Conservation (phyloP, 768 basidiomycete species). For the button mushroom (Agaricus bisporus) region DNA sequence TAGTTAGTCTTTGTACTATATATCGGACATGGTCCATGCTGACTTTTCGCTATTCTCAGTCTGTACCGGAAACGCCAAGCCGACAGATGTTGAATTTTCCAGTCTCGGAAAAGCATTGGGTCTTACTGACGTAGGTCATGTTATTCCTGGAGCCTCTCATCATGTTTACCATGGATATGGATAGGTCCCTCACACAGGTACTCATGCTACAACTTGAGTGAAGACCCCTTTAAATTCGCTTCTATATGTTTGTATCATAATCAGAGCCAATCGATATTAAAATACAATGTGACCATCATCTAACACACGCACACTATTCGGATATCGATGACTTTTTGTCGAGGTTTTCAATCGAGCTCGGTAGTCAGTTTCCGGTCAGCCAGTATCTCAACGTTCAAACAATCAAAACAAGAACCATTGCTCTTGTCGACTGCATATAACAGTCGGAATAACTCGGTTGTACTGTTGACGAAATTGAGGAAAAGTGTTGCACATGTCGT, state of each 20-base stretch:
- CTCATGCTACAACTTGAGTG: conserved; percentile 17
- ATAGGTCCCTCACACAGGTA: conserved; percentile 23
- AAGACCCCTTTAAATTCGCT: neutral
- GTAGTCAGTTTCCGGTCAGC: too few species aligned
- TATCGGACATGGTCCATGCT: neutral
- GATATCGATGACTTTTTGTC: too few species aligned
- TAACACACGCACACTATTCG: too few species aligned
- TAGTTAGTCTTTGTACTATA: conserved; percentile 32
- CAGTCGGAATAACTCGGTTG: too few species aligned
- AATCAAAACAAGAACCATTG: too few species aligned
- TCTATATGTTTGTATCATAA: conserved; percentile 1
- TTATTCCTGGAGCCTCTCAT: neutral
- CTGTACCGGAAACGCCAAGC: conserved; percentile 33
- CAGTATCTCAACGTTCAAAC: too few species aligned
- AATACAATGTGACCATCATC: neutral
- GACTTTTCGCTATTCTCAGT: conserved; percentile 27
- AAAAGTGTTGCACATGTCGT: too few species aligned
- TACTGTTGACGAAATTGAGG: too few species aligned
- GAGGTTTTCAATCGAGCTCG: too few species aligned
- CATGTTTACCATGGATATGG: neutral
- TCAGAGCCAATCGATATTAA: neutral
- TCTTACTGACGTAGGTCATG: conserved; percentile 28
- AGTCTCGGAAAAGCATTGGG: conserved; percentile 37
- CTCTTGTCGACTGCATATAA: too few species aligned
- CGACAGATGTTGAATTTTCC: conserved; percentile 45